phyloP scores from a whole-genome alignment of 202 grass and related monocot species.

The Hordeum pubiflorum region DNA sequence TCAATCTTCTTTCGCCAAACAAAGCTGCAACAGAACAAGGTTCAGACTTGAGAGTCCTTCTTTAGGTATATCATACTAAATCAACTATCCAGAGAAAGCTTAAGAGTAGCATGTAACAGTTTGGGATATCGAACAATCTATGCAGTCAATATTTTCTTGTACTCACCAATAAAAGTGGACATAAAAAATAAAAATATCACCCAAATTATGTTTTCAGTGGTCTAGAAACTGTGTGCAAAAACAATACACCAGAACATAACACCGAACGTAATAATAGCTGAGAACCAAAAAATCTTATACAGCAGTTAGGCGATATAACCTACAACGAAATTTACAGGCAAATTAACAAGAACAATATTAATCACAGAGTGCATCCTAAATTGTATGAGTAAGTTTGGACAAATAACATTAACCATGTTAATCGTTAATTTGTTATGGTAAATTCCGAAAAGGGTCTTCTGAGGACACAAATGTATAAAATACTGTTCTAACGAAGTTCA shows the following conservation, averaged over 20 bases:
- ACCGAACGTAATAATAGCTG: not conserved
- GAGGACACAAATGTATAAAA: not conserved
- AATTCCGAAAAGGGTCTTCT: not conserved
- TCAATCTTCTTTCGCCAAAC: slow-evolving; percentile 99
- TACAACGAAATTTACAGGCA: not conserved
- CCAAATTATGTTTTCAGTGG: not conserved
- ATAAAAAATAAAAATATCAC: not conserved
- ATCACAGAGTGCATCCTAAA: not conserved
- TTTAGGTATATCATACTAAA: slow-evolving; percentile 5
- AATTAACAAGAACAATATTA: not conserved
- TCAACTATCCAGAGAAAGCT: not conserved
- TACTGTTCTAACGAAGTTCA: not conserved
- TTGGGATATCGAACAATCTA: slow-evolving; percentile 1
- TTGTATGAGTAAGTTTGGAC: not conserved
- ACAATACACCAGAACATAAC: not conserved
- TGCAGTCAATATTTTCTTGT: not conserved
- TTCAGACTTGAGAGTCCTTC: not conserved
- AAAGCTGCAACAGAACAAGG: slow-evolving; percentile 51
- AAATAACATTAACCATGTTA: not conserved
- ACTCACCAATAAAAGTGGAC: not conserved
- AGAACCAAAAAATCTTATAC: not conserved
- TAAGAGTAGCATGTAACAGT: not conserved
- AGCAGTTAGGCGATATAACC: not conserved
- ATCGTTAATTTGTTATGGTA: not conserved
- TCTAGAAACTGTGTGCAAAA: not conserved